phyloP scores from a whole-genome alignment of 1,284 basidiomycete species.

The Ganoderma meredithae region DNA sequence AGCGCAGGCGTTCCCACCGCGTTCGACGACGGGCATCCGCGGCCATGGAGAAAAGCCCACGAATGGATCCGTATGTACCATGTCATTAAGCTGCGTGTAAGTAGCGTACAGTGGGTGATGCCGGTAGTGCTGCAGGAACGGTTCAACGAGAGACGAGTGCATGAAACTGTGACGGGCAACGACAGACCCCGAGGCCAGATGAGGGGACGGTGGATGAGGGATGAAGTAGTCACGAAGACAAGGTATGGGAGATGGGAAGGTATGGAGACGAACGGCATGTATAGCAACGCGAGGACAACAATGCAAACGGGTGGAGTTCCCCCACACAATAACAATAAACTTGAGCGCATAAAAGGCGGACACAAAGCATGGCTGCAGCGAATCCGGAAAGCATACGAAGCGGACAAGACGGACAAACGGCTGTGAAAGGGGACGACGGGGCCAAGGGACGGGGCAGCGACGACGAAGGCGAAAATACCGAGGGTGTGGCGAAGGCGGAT shows the following conservation, averaged over 20 bases:
- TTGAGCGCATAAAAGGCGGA: constrained; percentile 5
- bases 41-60: neutral
- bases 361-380: neutral
- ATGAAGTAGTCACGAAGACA: neutral
- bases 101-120: constrained; percentile 8
- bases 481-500: neutral
- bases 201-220: neutral
- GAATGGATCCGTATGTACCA: constrained; percentile 1
- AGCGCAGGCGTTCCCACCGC: neutral
- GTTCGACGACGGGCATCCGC: neutral
- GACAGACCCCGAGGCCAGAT: neutral
- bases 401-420: neutral
- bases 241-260: neutral
- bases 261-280: constrained; percentile 2
- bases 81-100: constrained; percentile 1
- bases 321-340: constrained; percentile 29
- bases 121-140: neutral
- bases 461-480: neutral
- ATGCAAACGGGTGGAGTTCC: constrained; percentile 19
- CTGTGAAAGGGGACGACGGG: neutral
- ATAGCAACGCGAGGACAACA: constrained; percentile 19
- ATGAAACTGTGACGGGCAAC: neutral
- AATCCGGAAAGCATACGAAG: neutral
- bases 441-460: neutral
- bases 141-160: neutral